Evolutionary conservation across 331 rosid species (phyloP), one percentile per base, ranked within the genome.

Genomic region (Malus hybrid): DNA sequence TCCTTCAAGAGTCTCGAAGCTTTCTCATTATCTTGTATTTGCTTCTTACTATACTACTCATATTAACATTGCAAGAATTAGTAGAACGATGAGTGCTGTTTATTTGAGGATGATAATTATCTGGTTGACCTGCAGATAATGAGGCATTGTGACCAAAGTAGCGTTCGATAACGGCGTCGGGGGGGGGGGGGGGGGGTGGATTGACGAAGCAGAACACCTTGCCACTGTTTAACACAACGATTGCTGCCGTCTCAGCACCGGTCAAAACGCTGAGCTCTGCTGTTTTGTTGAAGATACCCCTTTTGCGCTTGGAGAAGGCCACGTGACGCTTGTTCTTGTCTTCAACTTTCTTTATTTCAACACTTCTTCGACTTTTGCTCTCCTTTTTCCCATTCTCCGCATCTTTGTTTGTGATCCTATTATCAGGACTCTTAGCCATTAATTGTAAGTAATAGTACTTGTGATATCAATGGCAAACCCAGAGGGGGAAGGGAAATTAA

Each of bases 301-400:
- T 59, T 69, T 72, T 79, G 29, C 82, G 68, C 74, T 79, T 79
- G 3, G 82, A 79, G 73, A 79, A 73, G 7, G 82, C 33, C 39
- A 65, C 78, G 22, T 73, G 74, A 33, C 82, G 78, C 29, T 59
- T 72, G 78, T 39, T 79, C 6, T 68, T 70, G 2, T 60, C 82
- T 67, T 60, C 82, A 13, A 79, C 46, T 34, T 2, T 48, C 65
- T 73, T 79, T n/a, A 79, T 79, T 24, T 57, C 82, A 8, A 79
- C 42, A 74, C 56, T 79, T 46, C 59, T 63, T 4, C 36, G 34
- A 12, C 70, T 74, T 56, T 15, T 55, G 70, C 31, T 42, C 14
- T 44, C n/a, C 80, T 64, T 80, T 42, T 55, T 50, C 18, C 10
- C 60, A 44, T 18, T 61, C 31, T 3, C 22, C 5, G 10, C 28